These are phyloP conservation scores for Colletotrichum euphorbiae DNA, from an alignment of 2,329 filamentous ascomycete genomes.

Conservation along the genomic window DNA sequence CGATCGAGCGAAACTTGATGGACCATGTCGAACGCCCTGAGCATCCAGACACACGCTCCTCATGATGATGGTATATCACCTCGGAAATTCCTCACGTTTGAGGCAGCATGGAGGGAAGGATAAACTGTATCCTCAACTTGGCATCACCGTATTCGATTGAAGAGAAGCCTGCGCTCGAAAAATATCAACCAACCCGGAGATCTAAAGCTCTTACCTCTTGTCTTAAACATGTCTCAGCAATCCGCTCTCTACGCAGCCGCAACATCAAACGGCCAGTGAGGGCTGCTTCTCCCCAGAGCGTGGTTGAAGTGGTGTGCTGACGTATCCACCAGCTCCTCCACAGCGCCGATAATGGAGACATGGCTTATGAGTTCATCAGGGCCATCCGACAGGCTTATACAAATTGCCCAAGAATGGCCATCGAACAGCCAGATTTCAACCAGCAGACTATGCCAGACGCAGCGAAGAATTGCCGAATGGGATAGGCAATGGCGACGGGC, in stretches of 20 bases:
- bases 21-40: background rate
- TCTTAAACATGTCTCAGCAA: slow-evolving; percentile 26
- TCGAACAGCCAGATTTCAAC: slow-evolving; percentile 1
- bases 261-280: slow-evolving; percentile 24
- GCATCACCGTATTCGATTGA: background rate
- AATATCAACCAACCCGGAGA: background rate
- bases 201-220: background rate
- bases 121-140: background rate
- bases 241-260: slow-evolving; percentile 12
- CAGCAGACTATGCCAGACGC: slow-evolving; percentile 5
- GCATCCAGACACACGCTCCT: background rate
- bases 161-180: background rate
- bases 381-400: slow-evolving; percentile 25
- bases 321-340: background rate
- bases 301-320: slow-evolving; percentile 9
- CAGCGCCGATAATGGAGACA: slow-evolving; percentile 8
- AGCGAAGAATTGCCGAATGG: slow-evolving; percentile 1
- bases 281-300: background rate
- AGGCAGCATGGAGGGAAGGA: background rate
- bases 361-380: slow-evolving; percentile 11
- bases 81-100: background rate
- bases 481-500: slow-evolving; percentile 16
- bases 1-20: slow-evolving; percentile 4
- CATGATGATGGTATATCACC: slow-evolving; percentile 20
- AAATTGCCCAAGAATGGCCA: background rate